A percentile compares a stretch with the other conserved stretches of the same genome.
phyloP scores from a whole-genome alignment of 179 eudicot species.

The Corrigiola litoralis region DNA sequence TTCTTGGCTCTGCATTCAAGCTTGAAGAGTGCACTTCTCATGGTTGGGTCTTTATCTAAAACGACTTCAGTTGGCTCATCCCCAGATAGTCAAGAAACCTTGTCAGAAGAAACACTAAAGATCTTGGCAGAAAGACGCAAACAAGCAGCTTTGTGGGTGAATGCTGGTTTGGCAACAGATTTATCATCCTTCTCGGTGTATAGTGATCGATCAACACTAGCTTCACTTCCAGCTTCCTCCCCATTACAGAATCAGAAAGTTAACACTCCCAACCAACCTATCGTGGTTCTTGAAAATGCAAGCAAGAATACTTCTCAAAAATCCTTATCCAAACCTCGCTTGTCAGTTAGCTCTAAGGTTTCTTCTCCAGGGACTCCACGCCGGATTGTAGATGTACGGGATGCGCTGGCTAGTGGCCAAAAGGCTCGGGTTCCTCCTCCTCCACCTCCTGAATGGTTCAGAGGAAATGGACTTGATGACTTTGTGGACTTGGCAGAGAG shows the following conservation, averaged over 20 bases:
- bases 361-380: conserved; percentile 34
- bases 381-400: conserved; percentile 31
- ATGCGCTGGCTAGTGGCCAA: conserved; percentile 29
- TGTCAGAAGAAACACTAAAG: conserved; percentile 45
- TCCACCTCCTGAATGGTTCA: conserved; percentile 34
- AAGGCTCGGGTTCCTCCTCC: conserved; percentile 19
- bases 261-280: conserved; percentile 17
- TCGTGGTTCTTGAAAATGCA: conserved; percentile 29
- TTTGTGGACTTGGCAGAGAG: conserved; percentile 36
- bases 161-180: conserved; percentile 35
- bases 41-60: conserved; percentile 46
- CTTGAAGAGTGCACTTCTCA: conserved; percentile 29
- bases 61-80: conserved; percentile 38
- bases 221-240: conserved; percentile 22
- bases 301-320: conserved; percentile 29
- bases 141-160: conserved; percentile 38
- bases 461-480: conserved; percentile 36
- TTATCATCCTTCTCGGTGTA: conserved; percentile 36
- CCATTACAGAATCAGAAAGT: conserved; percentile 26
- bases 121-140: conserved; percentile 29
- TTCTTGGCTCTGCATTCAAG: conserved; percentile 37
- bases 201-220: conserved; percentile 24
- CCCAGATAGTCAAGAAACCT: conserved; percentile 53
- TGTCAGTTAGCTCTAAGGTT: conserved; percentile 29
- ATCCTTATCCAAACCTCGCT: conserved; percentile 29